A percentile compares a stretch with the other conserved stretches of the same genome.
Conservation (phyloP, 1,139 yeast species). For the Nakaseomyces sp. region DNA sequence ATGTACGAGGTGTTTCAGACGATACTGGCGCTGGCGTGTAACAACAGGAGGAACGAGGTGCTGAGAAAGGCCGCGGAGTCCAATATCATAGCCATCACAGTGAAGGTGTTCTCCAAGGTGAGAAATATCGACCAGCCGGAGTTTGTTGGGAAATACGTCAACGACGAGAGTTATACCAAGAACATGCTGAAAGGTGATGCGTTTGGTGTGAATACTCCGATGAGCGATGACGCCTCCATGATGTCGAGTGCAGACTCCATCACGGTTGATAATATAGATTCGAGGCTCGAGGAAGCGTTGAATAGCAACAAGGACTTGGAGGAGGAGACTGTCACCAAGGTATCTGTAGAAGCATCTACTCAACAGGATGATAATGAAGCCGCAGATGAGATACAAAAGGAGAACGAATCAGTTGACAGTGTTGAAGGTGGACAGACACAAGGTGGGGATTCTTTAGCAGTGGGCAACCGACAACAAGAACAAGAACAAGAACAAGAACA, state of each 20-base stretch:
- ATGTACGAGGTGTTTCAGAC: conserved; percentile 87
- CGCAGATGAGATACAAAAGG: too few relatives aligned
- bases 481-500: background rate
- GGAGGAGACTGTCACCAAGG: too few relatives aligned
- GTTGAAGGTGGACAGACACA: too few relatives aligned
- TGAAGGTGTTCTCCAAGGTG: conserved; percentile 57
- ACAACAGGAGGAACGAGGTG: conserved; percentile 84
- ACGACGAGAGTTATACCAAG: conserved; percentile 32
- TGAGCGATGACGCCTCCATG: conserved; percentile 16
- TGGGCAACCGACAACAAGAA: too few relatives aligned
- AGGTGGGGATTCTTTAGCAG: too few relatives aligned
- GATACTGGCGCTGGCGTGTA: conserved; percentile 85
- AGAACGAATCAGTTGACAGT: background rate
- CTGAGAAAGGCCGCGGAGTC: conserved; percentile 84
- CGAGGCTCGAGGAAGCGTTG: conserved; percentile 1
- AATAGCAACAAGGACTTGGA: background rate
- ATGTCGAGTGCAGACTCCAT: conserved; percentile 1
- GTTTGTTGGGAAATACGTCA: conserved; percentile 28
- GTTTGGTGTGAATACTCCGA: conserved; percentile 25
- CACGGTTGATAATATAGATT: background rate
- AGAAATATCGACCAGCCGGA: conserved; percentile 44
- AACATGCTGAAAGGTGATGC: conserved; percentile 31
- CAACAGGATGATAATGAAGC: background rate
- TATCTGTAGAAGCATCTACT: too few relatives aligned
- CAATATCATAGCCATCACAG: conserved; percentile 64